Evolutionary conservation across 257 asterid species (phyloP).

Genomic region (Salvia splendens): DNA sequence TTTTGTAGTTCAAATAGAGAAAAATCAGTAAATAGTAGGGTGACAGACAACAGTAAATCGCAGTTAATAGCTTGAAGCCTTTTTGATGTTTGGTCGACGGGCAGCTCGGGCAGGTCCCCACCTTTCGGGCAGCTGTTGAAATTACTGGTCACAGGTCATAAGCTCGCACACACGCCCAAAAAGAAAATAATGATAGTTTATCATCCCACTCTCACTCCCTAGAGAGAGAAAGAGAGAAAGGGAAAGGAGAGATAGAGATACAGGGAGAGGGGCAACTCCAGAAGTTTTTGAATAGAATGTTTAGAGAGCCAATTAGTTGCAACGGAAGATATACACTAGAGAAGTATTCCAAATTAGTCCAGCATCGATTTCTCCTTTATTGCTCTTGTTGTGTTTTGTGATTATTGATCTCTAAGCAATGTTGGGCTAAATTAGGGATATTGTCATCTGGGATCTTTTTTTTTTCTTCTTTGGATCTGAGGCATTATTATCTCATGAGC

Average conservation of each 20-base stretch:
- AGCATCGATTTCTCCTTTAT: conserved; percentile 10
- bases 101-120: conserved; percentile 54
- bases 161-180: conserved; percentile 53
- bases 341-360: conserved; percentile 26
- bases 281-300: conserved; percentile 44
- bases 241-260: conserved; percentile 25
- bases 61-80: conserved; percentile 59
- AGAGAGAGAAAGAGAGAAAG: conserved; percentile 36
- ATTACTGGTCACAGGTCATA: conserved; percentile 38
- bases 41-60: conserved; percentile 17
- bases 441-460: conserved; percentile 25
- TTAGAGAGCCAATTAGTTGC: conserved; percentile 44
- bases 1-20: too few relatives aligned
- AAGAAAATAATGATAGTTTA: conserved; percentile 44
- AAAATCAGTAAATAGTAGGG: too few relatives aligned
- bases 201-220: conserved; percentile 27
- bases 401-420: conserved; percentile 27
- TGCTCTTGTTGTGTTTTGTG: neutral
- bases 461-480: conserved; percentile 62
- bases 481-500: conserved; percentile 39
- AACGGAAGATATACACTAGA: conserved; percentile 24
- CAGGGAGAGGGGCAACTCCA: conserved; percentile 36
- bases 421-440: conserved; percentile 42
- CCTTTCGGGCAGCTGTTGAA: conserved; percentile 69
- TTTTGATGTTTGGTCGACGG: conserved; percentile 46